Percentiles rank a stretch among this genome's conserved stretches.
phyloP scores from a whole-genome alignment of 1,284 basidiomycete species.

The Microbotryum scabiosae region DNA sequence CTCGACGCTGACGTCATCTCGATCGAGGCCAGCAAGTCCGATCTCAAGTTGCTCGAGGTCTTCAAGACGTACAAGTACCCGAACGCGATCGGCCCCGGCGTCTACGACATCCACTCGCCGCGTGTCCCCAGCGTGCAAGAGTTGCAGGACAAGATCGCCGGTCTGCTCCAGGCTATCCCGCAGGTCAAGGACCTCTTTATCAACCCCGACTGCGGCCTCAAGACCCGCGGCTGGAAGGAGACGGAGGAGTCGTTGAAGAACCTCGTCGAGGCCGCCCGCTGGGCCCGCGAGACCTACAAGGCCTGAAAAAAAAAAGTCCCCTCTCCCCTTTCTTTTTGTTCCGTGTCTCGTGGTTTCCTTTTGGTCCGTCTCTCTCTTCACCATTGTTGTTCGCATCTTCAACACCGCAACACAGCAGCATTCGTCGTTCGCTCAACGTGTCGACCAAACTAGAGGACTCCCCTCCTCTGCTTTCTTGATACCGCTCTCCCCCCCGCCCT shows the following conservation, averaged over 20 bases:
- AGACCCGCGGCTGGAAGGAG: constrained; percentile 83
- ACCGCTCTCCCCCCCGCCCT: too few relatives aligned
- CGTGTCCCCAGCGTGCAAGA: constrained; percentile 91
- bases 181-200: constrained; percentile 50
- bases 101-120: constrained; percentile 94
- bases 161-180: constrained; percentile 48
- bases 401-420: too few relatives aligned
- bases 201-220: constrained; percentile 71
- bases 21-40: constrained; percentile 95
- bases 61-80: constrained; percentile 96
- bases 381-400: too few relatives aligned
- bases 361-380: too few relatives aligned
- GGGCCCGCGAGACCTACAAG: constrained; percentile 22
- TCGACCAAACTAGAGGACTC: too few relatives aligned
- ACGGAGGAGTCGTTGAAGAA: constrained; percentile 79
- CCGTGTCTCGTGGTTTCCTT: too few relatives aligned
- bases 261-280: constrained; percentile 54
- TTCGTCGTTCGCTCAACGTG: too few relatives aligned
- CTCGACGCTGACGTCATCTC: constrained; percentile 99
- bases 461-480: too few relatives aligned
- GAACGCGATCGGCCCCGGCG: constrained; percentile 85
- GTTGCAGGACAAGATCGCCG: constrained; percentile 84
- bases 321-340: too few relatives aligned
- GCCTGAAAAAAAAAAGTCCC: not conserved
- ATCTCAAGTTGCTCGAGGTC: constrained; percentile 92